Base-by-base conservation (phyloP, 176 grass and related monocot species). In the Musa schizocarpa region DNA sequence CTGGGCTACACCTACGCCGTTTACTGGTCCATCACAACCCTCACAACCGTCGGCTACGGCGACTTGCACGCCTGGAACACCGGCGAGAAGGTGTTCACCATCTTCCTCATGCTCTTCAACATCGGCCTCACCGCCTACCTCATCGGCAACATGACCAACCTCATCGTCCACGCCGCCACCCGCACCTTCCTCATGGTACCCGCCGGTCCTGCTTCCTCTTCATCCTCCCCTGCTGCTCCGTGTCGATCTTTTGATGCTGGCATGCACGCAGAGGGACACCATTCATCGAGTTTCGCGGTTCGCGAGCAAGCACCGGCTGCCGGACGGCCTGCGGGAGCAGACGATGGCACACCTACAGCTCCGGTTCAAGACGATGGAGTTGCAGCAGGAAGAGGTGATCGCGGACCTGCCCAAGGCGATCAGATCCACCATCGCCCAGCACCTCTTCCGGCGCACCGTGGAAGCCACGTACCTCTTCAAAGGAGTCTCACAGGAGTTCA, bases 71-170 rank as follows among this genome's bases (percentile, higher is more conserved):
- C 86, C 43, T 51, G 53, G 48, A 92, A 92, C 66, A 71, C 81
- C 9, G 78, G 71, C 20, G 89, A 92, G 81, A 83, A 76, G 86
- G 25, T 83, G 9, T 88, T 88, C 80, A 81, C 68, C 69, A 76
- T 83, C 71, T 63, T n/a, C 75, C 87, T 73, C 86, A 85, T 92
- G 86, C 67, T 92, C 69, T 92, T 81, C 83, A 92, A 92, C 85
- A 83, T 92, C 17, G 81, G 83, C 65, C 78, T 88, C 83, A 81
- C 71, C 69, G 80, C 85, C 48, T 92, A 92, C 78, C 73, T 92
- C 89, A 83, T 92, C 74, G 86, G 89, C 59, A 88, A 88, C 85
- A 86, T 92, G 85, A 92, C 89, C 80, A 88, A 77, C 73, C 89
- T 92, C 83, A 69, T 92, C 65, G 89, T 92, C 70, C 89, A 92